Percentiles rank a stretch among this genome's conserved stretches.
Evolutionary conservation across 805 yeast genomes (phyloP).

Genomic region (Aciculoconidium aculeatum): DNA sequence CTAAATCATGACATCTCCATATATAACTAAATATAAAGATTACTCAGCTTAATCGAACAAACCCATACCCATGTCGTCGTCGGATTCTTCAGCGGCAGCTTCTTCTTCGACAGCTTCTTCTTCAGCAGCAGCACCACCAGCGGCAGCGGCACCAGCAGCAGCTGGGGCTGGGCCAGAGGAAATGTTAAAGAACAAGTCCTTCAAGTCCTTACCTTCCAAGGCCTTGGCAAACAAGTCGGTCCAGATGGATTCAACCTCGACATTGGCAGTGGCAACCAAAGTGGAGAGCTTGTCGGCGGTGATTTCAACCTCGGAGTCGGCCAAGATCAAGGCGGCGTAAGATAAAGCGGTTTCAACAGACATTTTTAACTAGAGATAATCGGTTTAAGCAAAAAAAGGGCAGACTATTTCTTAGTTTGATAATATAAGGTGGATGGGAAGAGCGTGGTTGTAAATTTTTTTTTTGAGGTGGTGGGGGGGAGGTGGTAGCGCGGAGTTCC

Average conservation of each 20-base stretch:
- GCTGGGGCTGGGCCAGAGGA: constrained; percentile 40
- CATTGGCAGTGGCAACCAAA: constrained; percentile 37
- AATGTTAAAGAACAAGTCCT: constrained; percentile 45
- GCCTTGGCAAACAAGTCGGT: constrained; percentile 44
- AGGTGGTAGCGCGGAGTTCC: neutral
- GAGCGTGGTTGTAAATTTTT: constrained; percentile 1
- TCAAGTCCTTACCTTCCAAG: constrained; percentile 42
- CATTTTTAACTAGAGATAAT: constrained; percentile 45
- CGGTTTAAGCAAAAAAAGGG: constrained; percentile 40
- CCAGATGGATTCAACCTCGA: constrained; percentile 43
- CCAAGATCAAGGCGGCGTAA: constrained; percentile 47
- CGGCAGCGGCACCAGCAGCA: constrained; percentile 32
- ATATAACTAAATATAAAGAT: constrained; percentile 3
- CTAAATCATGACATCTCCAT: constrained; percentile 2
- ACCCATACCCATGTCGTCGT: constrained; percentile 42
- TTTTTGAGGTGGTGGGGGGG: constrained; percentile 3
- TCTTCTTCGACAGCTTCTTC: constrained; percentile 26
- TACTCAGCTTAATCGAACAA: constrained; percentile 33
- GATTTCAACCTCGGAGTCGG: constrained; percentile 43
- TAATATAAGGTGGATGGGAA: constrained; percentile 2
- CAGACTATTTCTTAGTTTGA: constrained; percentile 44
- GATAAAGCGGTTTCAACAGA: constrained; percentile 45
- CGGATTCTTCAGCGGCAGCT: constrained; percentile 30
- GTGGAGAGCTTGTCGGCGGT: constrained; percentile 39
- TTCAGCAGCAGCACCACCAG: constrained; percentile 30